A percentile compares a stretch with the other conserved stretches of the same genome.
phyloP scores from a whole-genome alignment of 495 filamentous ascomycete species.

The Viridothelium virens region DNA sequence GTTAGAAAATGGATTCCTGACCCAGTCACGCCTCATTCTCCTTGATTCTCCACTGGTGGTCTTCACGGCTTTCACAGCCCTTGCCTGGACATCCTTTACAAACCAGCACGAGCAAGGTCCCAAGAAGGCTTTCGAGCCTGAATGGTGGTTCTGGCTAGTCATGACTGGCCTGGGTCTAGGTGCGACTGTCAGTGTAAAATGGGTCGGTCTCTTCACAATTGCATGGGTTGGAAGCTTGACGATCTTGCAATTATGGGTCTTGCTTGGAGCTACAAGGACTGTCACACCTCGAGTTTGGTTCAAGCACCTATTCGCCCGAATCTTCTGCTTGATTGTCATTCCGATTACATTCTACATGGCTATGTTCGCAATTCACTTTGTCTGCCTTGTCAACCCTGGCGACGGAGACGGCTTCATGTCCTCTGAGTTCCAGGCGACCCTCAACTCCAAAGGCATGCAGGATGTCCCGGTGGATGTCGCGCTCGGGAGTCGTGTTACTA shows the following conservation, averaged over 20 bases:
- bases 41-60: constrained; percentile 92
- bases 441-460: constrained; percentile 93
- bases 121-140: constrained; percentile 69
- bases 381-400: constrained; percentile 85
- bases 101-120: constrained; percentile 96
- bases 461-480: constrained; percentile 88
- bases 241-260: constrained; percentile 82
- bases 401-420: constrained; percentile 99
- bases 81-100: constrained; percentile 86
- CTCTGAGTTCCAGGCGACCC: constrained; percentile 93
- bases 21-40: constrained; percentile 89
- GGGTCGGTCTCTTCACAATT: constrained; percentile 97
- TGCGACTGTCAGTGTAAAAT: constrained; percentile 92
- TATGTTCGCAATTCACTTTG: constrained; percentile 94
- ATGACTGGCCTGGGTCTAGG: constrained; percentile 82
- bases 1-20: constrained; percentile 85
- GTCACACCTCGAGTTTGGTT: constrained; percentile 81
- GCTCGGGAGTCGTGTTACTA: constrained; percentile 73
- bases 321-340: constrained; percentile 88
- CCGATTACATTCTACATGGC: constrained; percentile 84
- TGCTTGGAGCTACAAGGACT: constrained; percentile 78
- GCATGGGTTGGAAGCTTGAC: constrained; percentile 95
- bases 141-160: constrained; percentile 97
- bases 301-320: constrained; percentile 87
- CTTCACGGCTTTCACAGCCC: constrained; percentile 83